Percentiles rank a stretch among this genome's conserved stretches.
Evolutionary conservation across 192 early-diverging fungal genomes (phyloP).

Genomic region (Chytriomyces confervae): DNA sequence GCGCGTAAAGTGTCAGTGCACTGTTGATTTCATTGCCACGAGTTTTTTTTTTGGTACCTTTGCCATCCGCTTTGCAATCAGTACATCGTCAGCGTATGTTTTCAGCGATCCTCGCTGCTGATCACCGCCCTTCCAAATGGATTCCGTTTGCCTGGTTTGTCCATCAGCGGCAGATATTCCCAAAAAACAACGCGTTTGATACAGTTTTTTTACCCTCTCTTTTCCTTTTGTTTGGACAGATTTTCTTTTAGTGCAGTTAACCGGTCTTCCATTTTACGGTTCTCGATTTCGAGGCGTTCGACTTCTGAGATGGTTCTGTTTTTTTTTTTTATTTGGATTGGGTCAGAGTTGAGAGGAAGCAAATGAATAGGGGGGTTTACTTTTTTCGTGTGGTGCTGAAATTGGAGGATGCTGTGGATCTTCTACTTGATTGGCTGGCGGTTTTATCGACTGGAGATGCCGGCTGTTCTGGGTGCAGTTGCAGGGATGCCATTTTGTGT

Average conservation of each 20-base stretch:
- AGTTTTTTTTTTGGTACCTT: neutral
- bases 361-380: too few relatives aligned
- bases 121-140: conserved; percentile 34
- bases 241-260: conserved; percentile 19
- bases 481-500: too few relatives aligned
- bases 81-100: conserved; percentile 29
- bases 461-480: too few relatives aligned
- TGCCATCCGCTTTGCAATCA: conserved; percentile 2
- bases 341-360: too few relatives aligned
- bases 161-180: neutral
- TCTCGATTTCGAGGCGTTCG: conserved; percentile 24
- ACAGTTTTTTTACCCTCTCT: conserved; percentile 2
- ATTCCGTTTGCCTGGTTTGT: conserved; percentile 1
- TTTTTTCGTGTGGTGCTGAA: too few relatives aligned
- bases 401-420: too few relatives aligned
- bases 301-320: conserved; percentile 7
- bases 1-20: too few relatives aligned
- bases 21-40: too few relatives aligned
- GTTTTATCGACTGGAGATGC: too few relatives aligned
- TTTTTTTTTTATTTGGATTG: neutral
- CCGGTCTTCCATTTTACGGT: conserved; percentile 35
- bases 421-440: too few relatives aligned
- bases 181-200: neutral
- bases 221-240: conserved; percentile 23
- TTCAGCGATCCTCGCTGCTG: conserved; percentile 22